Evolutionary conservation across 768 basidiomycete genomes (phyloP), one percentile per base, ranked within the genome.

Genomic region (Pholiota microspora): DNA sequence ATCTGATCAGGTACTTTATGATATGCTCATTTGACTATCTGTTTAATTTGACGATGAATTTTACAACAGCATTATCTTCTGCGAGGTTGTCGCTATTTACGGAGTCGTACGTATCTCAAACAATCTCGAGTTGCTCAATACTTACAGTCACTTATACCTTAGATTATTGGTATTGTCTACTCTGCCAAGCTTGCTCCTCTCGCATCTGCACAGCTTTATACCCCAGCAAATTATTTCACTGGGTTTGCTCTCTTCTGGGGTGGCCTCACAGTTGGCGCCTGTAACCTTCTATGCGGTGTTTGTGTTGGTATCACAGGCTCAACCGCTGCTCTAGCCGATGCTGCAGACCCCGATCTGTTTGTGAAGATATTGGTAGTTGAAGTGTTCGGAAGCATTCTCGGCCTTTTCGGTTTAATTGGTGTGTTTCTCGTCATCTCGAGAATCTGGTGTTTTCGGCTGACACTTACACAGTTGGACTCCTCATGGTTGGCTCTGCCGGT

Each of bases 51-150:
- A n/a, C n/a, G 32, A 27, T 2, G 27, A 31, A n/a, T 29, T 4
- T 25, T 35, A 24, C 13, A 25, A 8, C 64, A 98, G 96, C 62
- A 94, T 98, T 76, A 98, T 99, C 66, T 98, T 98, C 79, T 98
- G 96, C 71, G 96, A 98, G 76, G 97, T 98, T 66, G 95, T 99
- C 25, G 97, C 96, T 55, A 98, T 99, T 66, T 98, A 98, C 74
- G 97, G 91, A 54, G 92, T 93, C 49, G 92, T 94, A 72, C 56
- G 89, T 79, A 38, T 16, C 45, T 46, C 15, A 24, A n/a, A 45
- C 36, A 32, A 3, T 42, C 44, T 21, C 34, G n/a, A 40, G 16
- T 47, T 7, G 48, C 40, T n/a, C 13, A 15, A 6, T 40, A 29
- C 46, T 25, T 45, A 45, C 40, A 47, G 40, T 53, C 25, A 45